Percentiles rank a stretch among this genome's conserved stretches.
Evolutionary conservation across 805 yeast species (phyloP).

Genomic region (Candida mattraensis): DNA sequence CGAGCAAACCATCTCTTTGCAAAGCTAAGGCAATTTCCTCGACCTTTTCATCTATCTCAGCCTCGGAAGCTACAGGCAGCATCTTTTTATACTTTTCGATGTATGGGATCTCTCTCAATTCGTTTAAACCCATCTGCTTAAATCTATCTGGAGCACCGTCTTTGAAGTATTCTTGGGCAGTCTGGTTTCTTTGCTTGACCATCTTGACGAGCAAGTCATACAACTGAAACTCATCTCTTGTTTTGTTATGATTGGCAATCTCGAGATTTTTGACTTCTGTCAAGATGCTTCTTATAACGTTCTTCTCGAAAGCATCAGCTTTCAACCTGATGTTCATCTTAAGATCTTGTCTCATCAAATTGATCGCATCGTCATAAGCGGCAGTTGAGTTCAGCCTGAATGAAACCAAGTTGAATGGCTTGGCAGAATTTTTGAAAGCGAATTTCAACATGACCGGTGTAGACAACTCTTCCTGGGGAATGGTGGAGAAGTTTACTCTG

Average conservation of each 20-base stretch:
- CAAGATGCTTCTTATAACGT: constrained; percentile 39
- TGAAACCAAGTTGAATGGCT: too few species aligned
- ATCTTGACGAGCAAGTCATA: constrained; percentile 37
- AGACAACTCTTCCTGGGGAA: too few species aligned
- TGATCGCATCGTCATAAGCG: constrained; percentile 29
- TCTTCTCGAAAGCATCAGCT: constrained; percentile 37
- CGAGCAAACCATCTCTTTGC: constrained; percentile 24
- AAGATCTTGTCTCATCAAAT: constrained; percentile 32
- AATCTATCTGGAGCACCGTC: constrained; percentile 44
- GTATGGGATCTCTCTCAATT: constrained; percentile 38
- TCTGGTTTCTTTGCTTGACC: constrained; percentile 40
- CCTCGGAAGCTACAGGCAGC: constrained; percentile 39
- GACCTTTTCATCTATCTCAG: constrained; percentile 35
- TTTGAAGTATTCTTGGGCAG: constrained; percentile 38
- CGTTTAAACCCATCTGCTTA: constrained; percentile 37
- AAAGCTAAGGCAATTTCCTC: constrained; percentile 30
- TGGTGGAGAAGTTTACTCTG: too few species aligned
- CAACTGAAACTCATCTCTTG: constrained; percentile 33
- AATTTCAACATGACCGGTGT: too few species aligned
- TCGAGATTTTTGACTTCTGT: constrained; percentile 41
- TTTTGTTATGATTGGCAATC: constrained; percentile 30
- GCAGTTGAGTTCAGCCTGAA: constrained; percentile 30
- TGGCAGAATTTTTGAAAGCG: too few species aligned
- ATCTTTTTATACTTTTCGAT: constrained; percentile 34
- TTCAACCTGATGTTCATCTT: constrained; percentile 34